phyloP scores from a whole-genome alignment of 306 rosid genomes.

The Quercus agrifolia region DNA sequence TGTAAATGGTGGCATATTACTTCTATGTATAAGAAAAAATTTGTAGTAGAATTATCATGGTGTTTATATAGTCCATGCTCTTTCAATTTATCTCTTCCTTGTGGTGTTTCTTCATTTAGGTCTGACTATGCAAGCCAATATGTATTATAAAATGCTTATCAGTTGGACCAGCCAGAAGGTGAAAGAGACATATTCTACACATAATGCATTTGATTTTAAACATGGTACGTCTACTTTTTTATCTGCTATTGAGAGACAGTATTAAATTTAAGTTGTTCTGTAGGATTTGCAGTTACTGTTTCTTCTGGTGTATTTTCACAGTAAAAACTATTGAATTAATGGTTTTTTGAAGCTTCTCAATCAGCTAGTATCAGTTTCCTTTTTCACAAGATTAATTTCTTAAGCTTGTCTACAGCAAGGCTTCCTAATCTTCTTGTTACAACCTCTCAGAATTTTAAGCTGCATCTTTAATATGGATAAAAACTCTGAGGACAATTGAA shows the following conservation, averaged over 20 bases:
- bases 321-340: neutral
- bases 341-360: neutral
- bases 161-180: constrained; percentile 96
- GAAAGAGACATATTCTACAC: constrained; percentile 68
- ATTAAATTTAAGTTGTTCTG: neutral
- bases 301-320: neutral
- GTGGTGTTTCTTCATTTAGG: constrained; percentile 45
- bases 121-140: constrained; percentile 84
- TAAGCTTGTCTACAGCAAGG: neutral
- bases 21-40: neutral
- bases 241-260: neutral
- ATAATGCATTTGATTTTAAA: constrained; percentile 87
- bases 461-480: neutral
- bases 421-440: neutral
- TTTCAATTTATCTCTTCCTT: constrained; percentile 5
- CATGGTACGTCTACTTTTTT: constrained; percentile 42
- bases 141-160: constrained; percentile 87
- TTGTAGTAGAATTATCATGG: too few species aligned
- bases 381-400: neutral
- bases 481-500: neutral
- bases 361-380: neutral
- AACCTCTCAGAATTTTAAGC: neutral
- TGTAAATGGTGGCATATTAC: neutral
- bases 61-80: neutral
- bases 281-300: neutral